These are phyloP conservation scores for Collybia sp. DNA, from an alignment of 768 basidiomycete genomes.

Conservation along the genomic window DNA sequence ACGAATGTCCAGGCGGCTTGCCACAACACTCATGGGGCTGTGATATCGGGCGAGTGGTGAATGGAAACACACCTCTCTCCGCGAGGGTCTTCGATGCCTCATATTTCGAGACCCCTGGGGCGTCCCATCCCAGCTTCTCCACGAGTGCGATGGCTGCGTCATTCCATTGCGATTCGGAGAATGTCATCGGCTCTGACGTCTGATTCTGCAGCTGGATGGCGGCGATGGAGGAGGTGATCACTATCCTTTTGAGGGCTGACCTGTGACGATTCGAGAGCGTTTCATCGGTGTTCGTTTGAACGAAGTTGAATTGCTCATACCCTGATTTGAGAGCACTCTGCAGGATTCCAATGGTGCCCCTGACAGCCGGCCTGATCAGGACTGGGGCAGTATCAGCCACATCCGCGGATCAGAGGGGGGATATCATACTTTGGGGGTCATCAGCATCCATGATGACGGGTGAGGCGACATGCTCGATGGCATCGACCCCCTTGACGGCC, in stretches of 20 bases:
- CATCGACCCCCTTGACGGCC: conserved; percentile 72
- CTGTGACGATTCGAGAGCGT: background rate
- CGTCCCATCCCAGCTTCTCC: conserved; percentile 43
- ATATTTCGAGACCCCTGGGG: conserved; percentile 41
- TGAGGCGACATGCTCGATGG: conserved; percentile 65
- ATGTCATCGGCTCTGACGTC: conserved; percentile 20
- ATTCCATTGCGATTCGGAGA: conserved; percentile 61
- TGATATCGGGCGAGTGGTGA: background rate
- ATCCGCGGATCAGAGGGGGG: background rate
- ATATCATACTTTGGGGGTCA: conserved; percentile 30
- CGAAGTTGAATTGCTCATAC: conserved; percentile 27
- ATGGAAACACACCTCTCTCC: conserved; percentile 41
- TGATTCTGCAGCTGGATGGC: conserved; percentile 29
- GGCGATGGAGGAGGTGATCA: conserved; percentile 62
- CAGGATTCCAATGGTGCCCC: conserved; percentile 60
- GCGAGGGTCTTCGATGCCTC: conserved; percentile 60
- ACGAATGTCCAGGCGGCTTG: conserved; percentile 40
- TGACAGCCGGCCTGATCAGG: conserved; percentile 61
- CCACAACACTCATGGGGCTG: background rate
- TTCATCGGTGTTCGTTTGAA: background rate
- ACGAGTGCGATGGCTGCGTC: conserved; percentile 37
- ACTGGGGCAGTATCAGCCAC: conserved; percentile 26
- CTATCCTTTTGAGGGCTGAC: conserved; percentile 52
- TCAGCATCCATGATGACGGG: conserved; percentile 45
- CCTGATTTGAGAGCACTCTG: conserved; percentile 47